phyloP scores from a whole-genome alignment of 2,329 filamentous ascomycete genomes.

The Rhinocladiella similis region DNA sequence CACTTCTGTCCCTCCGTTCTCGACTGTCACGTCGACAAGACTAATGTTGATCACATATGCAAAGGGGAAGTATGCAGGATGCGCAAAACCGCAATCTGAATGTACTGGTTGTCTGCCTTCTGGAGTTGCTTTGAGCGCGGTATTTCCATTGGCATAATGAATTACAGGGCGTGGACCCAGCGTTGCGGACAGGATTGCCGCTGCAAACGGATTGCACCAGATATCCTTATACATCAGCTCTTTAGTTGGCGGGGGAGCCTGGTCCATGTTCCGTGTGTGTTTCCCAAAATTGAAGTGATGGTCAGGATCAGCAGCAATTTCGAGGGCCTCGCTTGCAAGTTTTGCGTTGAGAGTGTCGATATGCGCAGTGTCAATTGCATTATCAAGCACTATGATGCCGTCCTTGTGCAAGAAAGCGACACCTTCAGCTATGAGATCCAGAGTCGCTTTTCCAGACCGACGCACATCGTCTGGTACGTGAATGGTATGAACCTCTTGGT shows the following conservation, averaged over 20 bases:
- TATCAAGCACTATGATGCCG: constrained; percentile 41
- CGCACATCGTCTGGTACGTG: constrained; percentile 24
- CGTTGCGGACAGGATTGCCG: constrained; percentile 35
- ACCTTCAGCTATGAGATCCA: constrained; percentile 28
- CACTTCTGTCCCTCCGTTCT: constrained; percentile 53
- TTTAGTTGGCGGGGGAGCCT: constrained; percentile 38
- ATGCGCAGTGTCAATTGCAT: constrained; percentile 36
- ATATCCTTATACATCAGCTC: constrained; percentile 41
- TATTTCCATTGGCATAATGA: constrained; percentile 43
- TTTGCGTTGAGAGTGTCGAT: constrained; percentile 36
- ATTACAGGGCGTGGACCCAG: constrained; percentile 40
- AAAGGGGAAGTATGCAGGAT: constrained; percentile 50
- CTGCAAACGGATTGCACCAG: constrained; percentile 41
- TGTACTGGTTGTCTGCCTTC: constrained; percentile 43
- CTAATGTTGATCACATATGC: constrained; percentile 50
- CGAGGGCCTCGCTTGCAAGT: constrained; percentile 34
- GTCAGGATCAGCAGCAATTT: constrained; percentile 32
- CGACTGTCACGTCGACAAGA: constrained; percentile 45
- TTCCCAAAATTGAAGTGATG: constrained; percentile 36
- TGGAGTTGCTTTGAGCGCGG: constrained; percentile 38
- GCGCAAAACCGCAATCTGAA: constrained; percentile 47
- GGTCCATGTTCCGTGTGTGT: constrained; percentile 42
- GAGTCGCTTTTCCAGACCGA: constrained; percentile 13
- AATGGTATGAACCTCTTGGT: constrained; percentile 27
- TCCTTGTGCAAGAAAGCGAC: constrained; percentile 35